These are phyloP conservation scores for Penicillium nucicola DNA, from an alignment of 495 filamentous ascomycete species.

Conservation along the genomic window DNA sequence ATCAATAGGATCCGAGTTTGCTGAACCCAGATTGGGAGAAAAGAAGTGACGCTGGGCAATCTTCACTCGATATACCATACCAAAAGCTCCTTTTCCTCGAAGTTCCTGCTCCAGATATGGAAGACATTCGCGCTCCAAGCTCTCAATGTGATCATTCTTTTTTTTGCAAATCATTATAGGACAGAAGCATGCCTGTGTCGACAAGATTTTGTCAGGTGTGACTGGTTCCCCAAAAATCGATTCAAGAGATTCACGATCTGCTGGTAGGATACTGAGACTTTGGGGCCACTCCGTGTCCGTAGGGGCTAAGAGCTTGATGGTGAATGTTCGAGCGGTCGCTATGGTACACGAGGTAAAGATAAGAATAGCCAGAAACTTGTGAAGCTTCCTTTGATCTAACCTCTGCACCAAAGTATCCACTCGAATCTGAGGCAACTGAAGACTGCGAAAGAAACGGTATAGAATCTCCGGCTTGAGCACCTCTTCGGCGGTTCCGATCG, in stretches of 20 bases:
- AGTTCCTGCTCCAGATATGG: constrained; percentile 28
- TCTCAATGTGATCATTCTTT: constrained; percentile 20
- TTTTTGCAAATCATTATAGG: constrained; percentile 19
- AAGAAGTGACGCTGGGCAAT: constrained; percentile 32
- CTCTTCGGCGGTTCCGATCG: constrained; percentile 20
- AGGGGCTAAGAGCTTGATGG: constrained; percentile 15
- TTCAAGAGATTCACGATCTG: constrained; percentile 7
- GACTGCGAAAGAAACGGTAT: constrained; percentile 19
- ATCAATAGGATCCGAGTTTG: constrained; percentile 7
- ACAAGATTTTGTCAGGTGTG: constrained; percentile 23
- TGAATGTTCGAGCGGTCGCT: constrained; percentile 26
- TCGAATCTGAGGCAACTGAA: constrained; percentile 4
- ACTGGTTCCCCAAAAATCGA: constrained; percentile 21
- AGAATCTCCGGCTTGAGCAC: constrained; percentile 20
- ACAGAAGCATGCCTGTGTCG: constrained; percentile 31
- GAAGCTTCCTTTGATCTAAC: constrained; percentile 18
- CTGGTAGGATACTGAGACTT: constrained; percentile 5
- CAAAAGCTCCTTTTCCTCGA: constrained; percentile 20
- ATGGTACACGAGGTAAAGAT: constrained; percentile 27
- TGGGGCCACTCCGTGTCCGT: constrained; percentile 14
- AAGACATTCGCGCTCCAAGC: constrained; percentile 21
- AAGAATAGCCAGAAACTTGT: constrained; percentile 28
- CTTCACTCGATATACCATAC: constrained; percentile 28
- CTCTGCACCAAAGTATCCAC: constrained; percentile 10
- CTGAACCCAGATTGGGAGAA: constrained; percentile 8